Conservation (phyloP, 257 asterid species). For the Plectranthus barbatus region DNA sequence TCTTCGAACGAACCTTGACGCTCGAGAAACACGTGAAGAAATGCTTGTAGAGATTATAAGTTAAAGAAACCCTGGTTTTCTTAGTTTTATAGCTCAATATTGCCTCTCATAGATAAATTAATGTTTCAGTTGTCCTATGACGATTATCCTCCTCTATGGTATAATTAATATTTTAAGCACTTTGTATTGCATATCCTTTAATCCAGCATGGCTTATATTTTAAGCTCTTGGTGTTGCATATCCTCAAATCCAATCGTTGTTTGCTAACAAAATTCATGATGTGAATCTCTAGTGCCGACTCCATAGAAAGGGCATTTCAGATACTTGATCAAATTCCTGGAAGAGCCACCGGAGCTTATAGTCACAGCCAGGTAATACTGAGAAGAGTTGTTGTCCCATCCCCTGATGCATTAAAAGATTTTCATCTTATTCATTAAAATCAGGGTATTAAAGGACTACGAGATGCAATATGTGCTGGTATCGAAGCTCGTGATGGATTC, state of each 20-base stretch:
- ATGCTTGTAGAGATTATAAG: background rate
- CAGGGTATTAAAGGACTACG: constrained; percentile 96
- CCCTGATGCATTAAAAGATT: background rate
- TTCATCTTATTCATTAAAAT: background rate
- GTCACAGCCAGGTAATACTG: constrained; percentile 88
- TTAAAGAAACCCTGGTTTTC: background rate
- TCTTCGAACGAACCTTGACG: background rate
- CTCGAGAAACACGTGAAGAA: background rate
- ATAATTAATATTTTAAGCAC: background rate
- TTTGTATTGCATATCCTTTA: background rate
- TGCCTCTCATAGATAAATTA: background rate
- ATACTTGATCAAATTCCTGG: constrained; percentile 96
- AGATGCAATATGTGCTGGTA: constrained; percentile 91
- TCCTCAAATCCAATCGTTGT: background rate
- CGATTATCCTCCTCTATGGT: background rate
- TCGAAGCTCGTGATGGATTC: constrained; percentile 95
- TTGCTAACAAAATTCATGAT: constrained; percentile 1
- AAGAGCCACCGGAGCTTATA: constrained; percentile 97
- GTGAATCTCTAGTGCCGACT: constrained; percentile 62
- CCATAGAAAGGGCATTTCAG: constrained; percentile 86
- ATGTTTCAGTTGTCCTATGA: background rate
- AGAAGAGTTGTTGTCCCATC: background rate
- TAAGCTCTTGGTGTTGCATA: background rate
- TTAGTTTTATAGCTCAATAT: background rate
- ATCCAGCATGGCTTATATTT: background rate